Evolutionary conservation across 805 yeast genomes (phyloP), one percentile per base, ranked within the genome.

Genomic region (Barnettozyma sucrosica): DNA sequence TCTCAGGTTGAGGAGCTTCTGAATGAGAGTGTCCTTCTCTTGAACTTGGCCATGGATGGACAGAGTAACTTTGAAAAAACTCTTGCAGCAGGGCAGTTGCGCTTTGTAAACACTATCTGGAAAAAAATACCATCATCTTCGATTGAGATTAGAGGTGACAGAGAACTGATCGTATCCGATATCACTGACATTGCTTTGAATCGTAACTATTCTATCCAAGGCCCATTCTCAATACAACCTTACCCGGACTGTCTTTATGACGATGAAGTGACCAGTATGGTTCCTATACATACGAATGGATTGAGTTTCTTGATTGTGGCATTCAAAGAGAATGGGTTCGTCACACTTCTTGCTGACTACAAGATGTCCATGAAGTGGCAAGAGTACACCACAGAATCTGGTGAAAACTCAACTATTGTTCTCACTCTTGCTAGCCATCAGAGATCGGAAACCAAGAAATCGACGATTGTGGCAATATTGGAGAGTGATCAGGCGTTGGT

Each of bases 181-280:
- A 57, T 57, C 7, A 36, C 34, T 10, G 6, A 23, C 11, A 3
- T 24, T n/a, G 14, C 26, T 3, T 32, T 32, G 25, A 43, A 45
- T 18, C 36, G 51, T 13, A 36, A 46, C 2, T 51, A 51, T 23
- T 42, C 52, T 5, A 48, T 67, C 5, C 80, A 76, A 56, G 88
- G 88, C 2, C 85, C 88, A 2, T 67, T 78, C 45, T 55, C 67
- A 1, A 65, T 80, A 13, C 58, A 65, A 26, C 85, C 86, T 3
- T 83, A 70, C 52, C 85, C 86, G 1, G 74, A 70, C 3, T 62
- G 57, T 10, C 60, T 83, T 3, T 81, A 83, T 57, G 68, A 66
- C 3, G 74, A 68, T 30, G 67, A 68, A 8, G 76, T 77, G 0
- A 50, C 61, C 6, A 69, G 67, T 28, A 56, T 78, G 8, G 38